phyloP scores from a whole-genome alignment of 2,329 filamentous ascomycete genomes.

The Ceratocystis colombiana region DNA sequence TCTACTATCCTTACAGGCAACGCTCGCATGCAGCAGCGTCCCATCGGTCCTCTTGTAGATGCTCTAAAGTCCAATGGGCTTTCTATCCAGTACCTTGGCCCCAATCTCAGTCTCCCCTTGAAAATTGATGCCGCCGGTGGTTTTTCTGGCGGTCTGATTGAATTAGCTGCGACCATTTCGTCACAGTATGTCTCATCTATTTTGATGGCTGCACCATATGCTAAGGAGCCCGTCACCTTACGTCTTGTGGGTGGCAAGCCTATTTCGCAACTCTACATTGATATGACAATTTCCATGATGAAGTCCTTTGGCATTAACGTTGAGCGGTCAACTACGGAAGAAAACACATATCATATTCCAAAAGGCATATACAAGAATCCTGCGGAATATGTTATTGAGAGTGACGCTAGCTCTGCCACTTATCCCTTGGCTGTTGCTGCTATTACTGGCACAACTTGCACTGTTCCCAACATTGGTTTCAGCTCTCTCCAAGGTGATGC shows the following conservation, averaged over 20 bases:
- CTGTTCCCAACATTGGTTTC: conserved; percentile 90
- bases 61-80: conserved; percentile 80
- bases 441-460: conserved; percentile 91
- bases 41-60: conserved; percentile 86
- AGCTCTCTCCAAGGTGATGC: conserved; percentile 89
- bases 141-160: conserved; percentile 76
- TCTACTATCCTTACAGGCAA: conserved; percentile 85
- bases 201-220: conserved; percentile 93
- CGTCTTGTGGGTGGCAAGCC: conserved; percentile 91
- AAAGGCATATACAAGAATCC: conserved; percentile 76
- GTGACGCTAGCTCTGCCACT: conserved; percentile 93
- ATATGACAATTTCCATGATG: conserved; percentile 99
- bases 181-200: conserved; percentile 99
- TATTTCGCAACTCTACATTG: conserved; percentile 93
- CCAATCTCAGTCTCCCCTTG: conserved; percentile 72
- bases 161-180: conserved; percentile 87
- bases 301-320: conserved; percentile 77
- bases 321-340: conserved; percentile 61
- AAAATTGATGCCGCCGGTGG: conserved; percentile 73
- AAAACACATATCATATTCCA: conserved; percentile 89
- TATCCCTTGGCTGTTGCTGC: conserved; percentile 91
- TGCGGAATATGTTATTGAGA: conserved; percentile 79
- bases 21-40: conserved; percentile 87
- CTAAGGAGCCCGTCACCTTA: conserved; percentile 84
- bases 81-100: conserved; percentile 75